Evolutionary conservation across 2,329 filamentous ascomycete genomes (phyloP).

Genomic region (Aureobasidium sp.): DNA sequence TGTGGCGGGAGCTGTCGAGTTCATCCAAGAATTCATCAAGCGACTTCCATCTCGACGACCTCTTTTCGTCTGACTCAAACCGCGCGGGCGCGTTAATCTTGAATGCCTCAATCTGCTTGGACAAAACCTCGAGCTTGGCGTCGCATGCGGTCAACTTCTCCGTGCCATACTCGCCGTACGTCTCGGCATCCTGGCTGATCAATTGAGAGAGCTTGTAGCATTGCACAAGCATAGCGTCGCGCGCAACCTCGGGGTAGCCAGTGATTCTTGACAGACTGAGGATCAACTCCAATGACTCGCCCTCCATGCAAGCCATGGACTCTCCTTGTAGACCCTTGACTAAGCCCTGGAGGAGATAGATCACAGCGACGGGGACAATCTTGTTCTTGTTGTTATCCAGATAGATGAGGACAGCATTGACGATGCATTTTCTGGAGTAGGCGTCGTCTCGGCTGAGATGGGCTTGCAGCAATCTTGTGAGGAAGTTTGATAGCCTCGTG

Average conservation of each 20-base stretch:
- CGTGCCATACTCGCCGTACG: background rate
- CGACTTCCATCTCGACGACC: background rate
- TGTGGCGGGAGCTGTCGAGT: conserved; percentile 26
- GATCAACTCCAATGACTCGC: conserved; percentile 29
- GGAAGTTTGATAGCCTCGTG: conserved; percentile 30
- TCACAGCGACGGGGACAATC: conserved; percentile 31
- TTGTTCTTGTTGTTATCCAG: conserved; percentile 21
- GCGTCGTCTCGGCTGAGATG: conserved; percentile 16
- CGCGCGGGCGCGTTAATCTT: background rate
- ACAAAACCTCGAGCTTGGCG: conserved; percentile 7
- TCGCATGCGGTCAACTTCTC: background rate
- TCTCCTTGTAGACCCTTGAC: conserved; percentile 26
- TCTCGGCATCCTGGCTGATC: conserved; percentile 21
- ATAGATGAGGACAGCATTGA: conserved; percentile 30
- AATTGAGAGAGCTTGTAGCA: conserved; percentile 13
- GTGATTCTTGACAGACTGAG: conserved; percentile 31
- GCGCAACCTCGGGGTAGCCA: conserved; percentile 37
- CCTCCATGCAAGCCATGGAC: conserved; percentile 19
- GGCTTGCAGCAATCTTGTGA: conserved; percentile 27
- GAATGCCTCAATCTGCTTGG: background rate
- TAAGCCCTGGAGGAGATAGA: conserved; percentile 39
- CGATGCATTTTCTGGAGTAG: conserved; percentile 18
- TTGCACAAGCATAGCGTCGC: conserved; percentile 27
- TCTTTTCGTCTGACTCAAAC: background rate
- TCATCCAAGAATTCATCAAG: conserved; percentile 24